Base-by-base conservation (phyloP, 2,329 filamentous ascomycete genomes). In the Ascochyta koolunga region DNA sequence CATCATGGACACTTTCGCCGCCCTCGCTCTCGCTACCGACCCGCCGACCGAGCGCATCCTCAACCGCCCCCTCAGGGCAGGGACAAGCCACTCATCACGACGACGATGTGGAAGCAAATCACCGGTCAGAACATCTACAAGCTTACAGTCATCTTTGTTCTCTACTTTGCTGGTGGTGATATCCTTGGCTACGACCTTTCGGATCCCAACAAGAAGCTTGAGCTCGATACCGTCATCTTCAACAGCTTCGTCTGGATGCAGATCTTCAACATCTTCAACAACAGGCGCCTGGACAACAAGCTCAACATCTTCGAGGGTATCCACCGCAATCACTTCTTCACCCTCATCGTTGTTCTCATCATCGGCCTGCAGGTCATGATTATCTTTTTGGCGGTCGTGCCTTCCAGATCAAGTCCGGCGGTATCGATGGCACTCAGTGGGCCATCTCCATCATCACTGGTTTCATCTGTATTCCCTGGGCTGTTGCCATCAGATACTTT, bases 21-120 rank as follows among this genome's bases (percentile, higher is more conserved):
- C 95, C 27, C 98, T 95, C 6, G 93, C 93, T 2, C 82, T 99
- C 45, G 96, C 92, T 5, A 98, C 98, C 82, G 98, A 99, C 78
- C 93, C 93, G 10, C 88, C 93, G 15, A 93, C 97, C 70, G 87
- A 96, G 72, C 92, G 96, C 77, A 91, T 97, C 67, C 97, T 98
- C 90, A 89, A 87, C 76, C 87, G 93, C 50, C 86, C 86, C 95
- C 93, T 22, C 83, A 95, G 61, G 93, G 93, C 80, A 88, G 93
- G 55, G 91, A 96, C 67, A 93, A 97, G 77, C 80, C 89, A 3
- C 87, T 98, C 38, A 93, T 98, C 48, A 69, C 67, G 2, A 65
- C 54, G 5, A 67, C 61, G 0, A 87, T 87, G 84, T 86, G 83
- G 83, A 87, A 87, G 74, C 86, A 87, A 80, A 86, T 87, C 44